Conservation (phyloP, 23 red algal species). For the Gracilaria vermiculophylla region DNA sequence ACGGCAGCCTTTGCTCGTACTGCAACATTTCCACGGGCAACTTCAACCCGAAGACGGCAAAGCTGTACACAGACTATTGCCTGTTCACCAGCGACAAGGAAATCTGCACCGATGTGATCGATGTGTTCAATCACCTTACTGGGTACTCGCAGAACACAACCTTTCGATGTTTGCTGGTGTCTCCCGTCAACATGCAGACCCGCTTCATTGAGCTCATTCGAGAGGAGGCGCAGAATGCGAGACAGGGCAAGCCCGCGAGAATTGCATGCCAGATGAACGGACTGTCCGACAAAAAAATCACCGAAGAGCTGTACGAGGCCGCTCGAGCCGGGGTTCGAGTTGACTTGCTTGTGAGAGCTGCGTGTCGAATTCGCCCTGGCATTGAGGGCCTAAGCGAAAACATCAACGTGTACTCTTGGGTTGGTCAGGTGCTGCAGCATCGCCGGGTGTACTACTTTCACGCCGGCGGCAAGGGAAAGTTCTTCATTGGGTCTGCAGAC, state of each 20-base stretch:
- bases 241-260: slow-evolving; percentile 68
- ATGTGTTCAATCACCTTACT: slow-evolving; percentile 92
- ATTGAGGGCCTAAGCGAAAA: slow-evolving; percentile 84
- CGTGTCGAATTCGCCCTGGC: slow-evolving; percentile 86
- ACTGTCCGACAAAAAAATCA: slow-evolving; percentile 79
- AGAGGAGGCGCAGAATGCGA: slow-evolving; percentile 80
- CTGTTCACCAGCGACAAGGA: slow-evolving; percentile 81
- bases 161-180: slow-evolving; percentile 77
- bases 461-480: slow-evolving; percentile 70
- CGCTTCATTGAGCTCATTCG: slow-evolving; percentile 78
- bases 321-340: slow-evolving; percentile 84
- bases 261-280: slow-evolving; percentile 95
- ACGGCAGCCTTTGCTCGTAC: slow-evolving; percentile 76
- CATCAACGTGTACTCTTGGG: slow-evolving; percentile 85
- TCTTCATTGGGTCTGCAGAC: slow-evolving; percentile 94
- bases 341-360: slow-evolving; percentile 84
- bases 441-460: slow-evolving; percentile 89
- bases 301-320: slow-evolving; percentile 83
- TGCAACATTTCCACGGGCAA: slow-evolving; percentile 91
- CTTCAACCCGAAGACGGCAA: slow-evolving; percentile 92
- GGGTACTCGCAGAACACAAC: slow-evolving; percentile 76
- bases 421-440: slow-evolving; percentile 92
- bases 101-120: slow-evolving; percentile 89
- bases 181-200: slow-evolving; percentile 88
- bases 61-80: slow-evolving; percentile 89